Evolutionary conservation across 176 grass and related monocot genomes (phyloP).

Genomic region (Luzula sylvatica): DNA sequence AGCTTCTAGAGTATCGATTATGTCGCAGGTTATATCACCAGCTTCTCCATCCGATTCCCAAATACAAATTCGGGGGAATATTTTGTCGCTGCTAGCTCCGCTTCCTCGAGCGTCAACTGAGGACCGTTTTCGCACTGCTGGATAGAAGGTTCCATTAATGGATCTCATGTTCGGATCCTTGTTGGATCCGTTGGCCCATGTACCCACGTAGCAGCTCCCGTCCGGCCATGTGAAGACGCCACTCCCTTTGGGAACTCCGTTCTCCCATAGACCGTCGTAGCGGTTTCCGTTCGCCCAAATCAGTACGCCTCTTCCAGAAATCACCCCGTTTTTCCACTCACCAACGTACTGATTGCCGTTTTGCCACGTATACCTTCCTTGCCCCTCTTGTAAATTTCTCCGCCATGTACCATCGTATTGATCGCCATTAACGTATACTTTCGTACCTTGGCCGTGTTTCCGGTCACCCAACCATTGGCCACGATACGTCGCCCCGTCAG

Average conservation of each 20-base stretch:
- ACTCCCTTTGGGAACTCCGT: conserved; percentile 59
- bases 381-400: conserved; percentile 80
- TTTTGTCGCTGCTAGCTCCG: conserved; percentile 24
- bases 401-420: conserved; percentile 93
- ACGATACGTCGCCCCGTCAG: conserved; percentile 63
- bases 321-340: conserved; percentile 83
- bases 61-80: conserved; percentile 89
- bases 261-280: conserved; percentile 87
- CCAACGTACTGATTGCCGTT: conserved; percentile 92
- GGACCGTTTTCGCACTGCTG: conserved; percentile 51
- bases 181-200: conserved; percentile 42
- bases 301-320: conserved; percentile 76
- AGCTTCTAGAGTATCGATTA: conserved; percentile 73
- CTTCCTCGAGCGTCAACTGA: conserved; percentile 49
- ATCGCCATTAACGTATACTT: conserved; percentile 86
- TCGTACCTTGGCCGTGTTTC: conserved; percentile 55
- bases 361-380: conserved; percentile 81
- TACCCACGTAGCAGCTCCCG: conserved; percentile 73
- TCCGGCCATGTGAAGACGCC: conserved; percentile 88
- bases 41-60: conserved; percentile 95
- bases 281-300: conserved; percentile 92
- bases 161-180: conserved; percentile 28
- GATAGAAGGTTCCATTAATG: conserved; percentile 78
- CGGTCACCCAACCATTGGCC: conserved; percentile 72
- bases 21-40: conserved; percentile 95